A percentile compares a stretch with the other conserved stretches of the same genome.
These are phyloP conservation scores for Flaveria sonorensis DNA, from an alignment of 129 eudicot genomes.

Conservation along the genomic window DNA sequence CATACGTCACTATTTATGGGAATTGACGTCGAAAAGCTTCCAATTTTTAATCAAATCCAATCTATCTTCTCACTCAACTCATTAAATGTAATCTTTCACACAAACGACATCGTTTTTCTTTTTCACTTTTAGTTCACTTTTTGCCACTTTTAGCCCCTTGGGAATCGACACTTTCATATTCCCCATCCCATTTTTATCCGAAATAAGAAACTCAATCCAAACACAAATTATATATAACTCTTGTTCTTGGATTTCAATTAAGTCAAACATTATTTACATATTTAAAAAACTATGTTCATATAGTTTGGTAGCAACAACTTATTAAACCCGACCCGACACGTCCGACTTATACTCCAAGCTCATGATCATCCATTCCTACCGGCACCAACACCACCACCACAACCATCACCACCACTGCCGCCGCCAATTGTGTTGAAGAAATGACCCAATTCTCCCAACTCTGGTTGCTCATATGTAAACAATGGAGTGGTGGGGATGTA, in stretches of 20 bases:
- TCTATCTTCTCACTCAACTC: conserved; percentile 34
- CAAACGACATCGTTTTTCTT: conserved; percentile 7
- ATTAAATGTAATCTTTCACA: conserved; percentile 26
- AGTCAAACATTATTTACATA: conserved; percentile 21
- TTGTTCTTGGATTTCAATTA: conserved; percentile 10
- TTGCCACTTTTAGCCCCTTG: conserved; percentile 34
- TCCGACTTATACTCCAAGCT: conserved; percentile 21
- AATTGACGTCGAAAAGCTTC: conserved; percentile 36
- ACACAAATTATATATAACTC: not conserved
- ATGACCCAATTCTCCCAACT: conserved; percentile 32
- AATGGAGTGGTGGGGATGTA: conserved; percentile 30
- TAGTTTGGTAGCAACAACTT: conserved; percentile 40
- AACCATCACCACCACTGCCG: conserved; percentile 16
- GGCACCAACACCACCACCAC: not conserved
- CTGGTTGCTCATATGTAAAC: conserved; percentile 28
- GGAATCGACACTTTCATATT: conserved; percentile 38
- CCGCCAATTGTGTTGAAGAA: conserved; percentile 18
- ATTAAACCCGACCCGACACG: conserved; percentile 29
- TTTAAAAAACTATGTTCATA: conserved; percentile 26
- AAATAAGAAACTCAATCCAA: not conserved
- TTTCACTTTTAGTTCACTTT: conserved; percentile 34
- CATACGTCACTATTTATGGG: conserved; percentile 40
- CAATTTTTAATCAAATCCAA: conserved; percentile 46
- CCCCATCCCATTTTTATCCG: conserved; percentile 27
- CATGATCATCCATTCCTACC: not conserved